Base-by-base conservation (phyloP, 2,329 filamentous ascomycete genomes). In the Botryosphaeria dothidea region DNA sequence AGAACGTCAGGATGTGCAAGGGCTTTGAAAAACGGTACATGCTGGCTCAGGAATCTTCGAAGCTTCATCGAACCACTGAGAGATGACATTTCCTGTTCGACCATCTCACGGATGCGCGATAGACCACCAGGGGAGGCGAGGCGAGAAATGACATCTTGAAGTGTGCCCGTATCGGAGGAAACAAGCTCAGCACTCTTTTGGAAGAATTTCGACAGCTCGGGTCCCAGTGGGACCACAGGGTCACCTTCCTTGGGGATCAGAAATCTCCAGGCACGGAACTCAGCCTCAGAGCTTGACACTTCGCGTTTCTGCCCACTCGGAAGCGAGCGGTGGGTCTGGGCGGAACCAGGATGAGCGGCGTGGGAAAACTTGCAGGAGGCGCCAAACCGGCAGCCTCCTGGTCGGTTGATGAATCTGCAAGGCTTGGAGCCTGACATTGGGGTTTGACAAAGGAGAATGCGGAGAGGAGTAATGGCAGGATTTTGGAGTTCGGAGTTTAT, bases 1-100 rank as follows among this genome's bases (percentile, higher is more conserved):
- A 79, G 61, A 17, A 79, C 58, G 3, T 72, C 67, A 6, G 68
- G 51, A 65, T 80, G 76, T 0, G 77, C 75, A 1, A 79, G 71
- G 0, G 74, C 72, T 8, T 66, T 65, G 3, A 75, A 70, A 45
- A 75, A 74, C 3, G 66, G 29, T 3, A 57, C 2, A 19, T 56
- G 36, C 15, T 36, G 29, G 15, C 25, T 15, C 1, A 46, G 19
- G 15, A 64, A 64, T 23, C 31, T 64, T 3, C 41, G 49, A 4
- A 48, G 19, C 38, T 46, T 46, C 29, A 62, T 46, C 4, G 23
- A n/a, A 31, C 43, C 48, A 3, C 17, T 45, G 23, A 43, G 25
- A 0, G 23, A 43, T n/a, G 48, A 21, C 13, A n/a, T 9, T 15
- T 45, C 61, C 9, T 49, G 41, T 2, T 57, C 70, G 13, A 68